Base-by-base conservation (phyloP, 257 asterid species). In the Ocimum tenuiflorum region DNA sequence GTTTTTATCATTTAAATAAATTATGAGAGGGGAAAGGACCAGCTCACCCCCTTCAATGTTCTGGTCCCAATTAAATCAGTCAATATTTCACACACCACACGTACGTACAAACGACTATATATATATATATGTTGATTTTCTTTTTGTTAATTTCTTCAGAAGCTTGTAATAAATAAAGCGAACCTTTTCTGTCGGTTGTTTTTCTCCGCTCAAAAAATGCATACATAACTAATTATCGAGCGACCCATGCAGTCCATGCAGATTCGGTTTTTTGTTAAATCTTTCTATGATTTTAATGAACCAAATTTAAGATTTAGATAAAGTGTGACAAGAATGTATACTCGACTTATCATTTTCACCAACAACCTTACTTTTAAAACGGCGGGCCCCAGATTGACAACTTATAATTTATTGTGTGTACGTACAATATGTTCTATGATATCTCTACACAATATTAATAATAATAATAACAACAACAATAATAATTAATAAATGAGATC, bases 61-160 rank as follows among this genome's bases (percentile, higher is more conserved):
- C 2, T 67, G 58, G 65, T 67, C 73, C 73, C 73, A 67, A 54
- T 55, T 27, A 2, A 27, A 52, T 53, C 61, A 14, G 33, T 64
- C 60, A 49, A 31, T 17, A 63, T 61, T 29, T 22, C 71, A 22
- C 42, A 20, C 62, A 50, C 53, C 27, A 63, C 60, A 48, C 57
- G 15, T 15, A 29, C 24, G 14, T 8, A 33, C 13, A 20, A 10
- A 27, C 20, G 7, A 33, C 7, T 3, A 7, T 33, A 3, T 33
- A 3, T 33, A n/a, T 33, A 33, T 7, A 0, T 31, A 9, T 27
- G 12, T 8, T 36, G 11, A 36, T 36, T 38, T 22, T 22, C 15
- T 54, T 20, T 57, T 36, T 27, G 31, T 27, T 27, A 27, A 27
- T 27, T 27, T 27, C 31, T 27, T 27, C 3, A 4, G 31, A 27